Evolutionary conservation across 2,329 filamentous ascomycete species (phyloP).

Genomic region (Mollisia scopiformis): DNA sequence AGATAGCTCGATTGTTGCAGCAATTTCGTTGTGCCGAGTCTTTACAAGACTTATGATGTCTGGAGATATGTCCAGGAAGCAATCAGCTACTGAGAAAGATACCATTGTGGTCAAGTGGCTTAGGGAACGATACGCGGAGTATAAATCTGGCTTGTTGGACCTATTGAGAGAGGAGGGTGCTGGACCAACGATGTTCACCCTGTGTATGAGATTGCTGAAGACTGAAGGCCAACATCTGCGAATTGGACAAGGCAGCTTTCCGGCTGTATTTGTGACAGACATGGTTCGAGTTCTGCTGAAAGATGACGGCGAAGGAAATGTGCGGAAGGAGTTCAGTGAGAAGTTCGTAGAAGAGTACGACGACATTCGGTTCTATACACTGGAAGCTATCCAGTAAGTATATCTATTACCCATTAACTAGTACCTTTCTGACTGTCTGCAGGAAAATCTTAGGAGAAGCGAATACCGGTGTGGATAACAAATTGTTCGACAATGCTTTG

Average conservation of each 20-base stretch:
- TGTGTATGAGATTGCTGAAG: conserved; percentile 84
- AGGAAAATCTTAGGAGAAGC: conserved; percentile 41
- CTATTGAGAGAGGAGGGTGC: conserved; percentile 65
- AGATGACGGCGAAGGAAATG: conserved; percentile 56
- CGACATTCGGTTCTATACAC: conserved; percentile 83
- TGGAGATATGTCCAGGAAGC: conserved; percentile 69
- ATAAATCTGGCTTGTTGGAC: conserved; percentile 62
- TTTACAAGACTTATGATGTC: conserved; percentile 81
- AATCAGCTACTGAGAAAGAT: conserved; percentile 72
- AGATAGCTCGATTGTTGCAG: conserved; percentile 66
- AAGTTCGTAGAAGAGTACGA: conserved; percentile 81
- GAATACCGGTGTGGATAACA: conserved; percentile 29
- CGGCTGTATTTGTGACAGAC: conserved; percentile 64
- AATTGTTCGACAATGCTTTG: conserved; percentile 59
- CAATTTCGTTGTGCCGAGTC: conserved; percentile 81
- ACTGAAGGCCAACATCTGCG: conserved; percentile 69
- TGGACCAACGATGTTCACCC: conserved; percentile 72
- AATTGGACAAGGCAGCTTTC: conserved; percentile 70
- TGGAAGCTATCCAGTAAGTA: conserved; percentile 72
- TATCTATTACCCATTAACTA: background rate
- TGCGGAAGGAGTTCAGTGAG: conserved; percentile 74
- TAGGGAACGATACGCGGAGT: conserved; percentile 73
- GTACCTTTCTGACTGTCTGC: conserved; percentile 14
- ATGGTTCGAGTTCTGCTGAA: conserved; percentile 66
- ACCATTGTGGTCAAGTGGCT: conserved; percentile 77